Evolutionary conservation across 192 early-diverging fungal species (phyloP).

Genomic region (Linnemannia zychae): DNA sequence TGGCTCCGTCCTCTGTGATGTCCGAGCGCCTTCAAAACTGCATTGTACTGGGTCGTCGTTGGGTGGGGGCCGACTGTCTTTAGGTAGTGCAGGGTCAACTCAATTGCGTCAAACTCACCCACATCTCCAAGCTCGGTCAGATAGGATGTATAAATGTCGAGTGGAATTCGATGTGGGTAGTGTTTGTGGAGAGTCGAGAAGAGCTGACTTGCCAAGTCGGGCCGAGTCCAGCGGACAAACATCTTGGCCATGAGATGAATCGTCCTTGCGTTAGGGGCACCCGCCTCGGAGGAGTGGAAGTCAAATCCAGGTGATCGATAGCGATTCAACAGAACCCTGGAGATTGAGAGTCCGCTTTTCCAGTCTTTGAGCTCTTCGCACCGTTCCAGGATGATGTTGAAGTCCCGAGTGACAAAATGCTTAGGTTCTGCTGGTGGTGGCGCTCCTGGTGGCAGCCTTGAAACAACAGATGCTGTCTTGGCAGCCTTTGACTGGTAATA

Average conservation of each 20-base stretch:
- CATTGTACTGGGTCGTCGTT: constrained; percentile 26
- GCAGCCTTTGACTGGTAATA: neutral
- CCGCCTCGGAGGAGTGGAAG: neutral
- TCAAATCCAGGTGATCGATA: constrained; percentile 26
- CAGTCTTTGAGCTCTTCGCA: constrained; percentile 28
- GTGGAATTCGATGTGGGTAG: constrained; percentile 25
- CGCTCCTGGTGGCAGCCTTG: neutral
- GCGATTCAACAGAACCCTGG: constrained; percentile 11
- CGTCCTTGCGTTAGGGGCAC: constrained; percentile 28
- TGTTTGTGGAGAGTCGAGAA: constrained; percentile 15
- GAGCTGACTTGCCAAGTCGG: neutral
- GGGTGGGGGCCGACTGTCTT: constrained; percentile 26
- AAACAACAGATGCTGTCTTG: neutral
- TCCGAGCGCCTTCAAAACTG: constrained; percentile 21
- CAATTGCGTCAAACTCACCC: neutral
- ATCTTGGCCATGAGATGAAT: constrained; percentile 15
- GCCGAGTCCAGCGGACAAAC: neutral
- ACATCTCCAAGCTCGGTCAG: constrained; percentile 1
- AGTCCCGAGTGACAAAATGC: constrained; percentile 22
- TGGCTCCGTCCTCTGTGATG: neutral
- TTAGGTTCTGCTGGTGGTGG: neutral
- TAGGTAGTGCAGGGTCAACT: constrained; percentile 10
- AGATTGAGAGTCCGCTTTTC: constrained; percentile 19
- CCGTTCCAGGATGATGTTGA: constrained; percentile 23
- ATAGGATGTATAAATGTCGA: constrained; percentile 19